Evolutionary conservation across 192 early-diverging fungal genomes (phyloP), one percentile per base, ranked within the genome.

Genomic region (Backusella liffmaniae): DNA sequence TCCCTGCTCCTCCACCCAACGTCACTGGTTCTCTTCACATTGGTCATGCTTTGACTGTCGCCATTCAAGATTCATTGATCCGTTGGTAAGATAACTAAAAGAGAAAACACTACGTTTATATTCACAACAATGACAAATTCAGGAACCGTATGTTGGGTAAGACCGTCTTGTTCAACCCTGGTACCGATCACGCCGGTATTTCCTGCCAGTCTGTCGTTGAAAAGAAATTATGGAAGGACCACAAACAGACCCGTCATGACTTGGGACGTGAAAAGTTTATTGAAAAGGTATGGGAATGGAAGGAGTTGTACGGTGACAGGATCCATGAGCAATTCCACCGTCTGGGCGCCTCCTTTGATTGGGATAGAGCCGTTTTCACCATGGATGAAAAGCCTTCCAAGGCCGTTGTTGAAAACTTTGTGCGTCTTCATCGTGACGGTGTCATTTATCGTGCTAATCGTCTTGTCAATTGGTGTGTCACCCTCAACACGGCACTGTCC

Each of bases 1-100:
- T 99, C 76, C 91, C 96, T n/a, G 91, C 94, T 15, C 98, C 97
- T 13, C 98, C 98, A 78, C 98, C 98, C n/a, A 99, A 99, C 82
- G 94, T 99, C 53, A 99, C 98, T 21, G 98, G 98, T 73, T 90
- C 91, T 70, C 91, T 99, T 66, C 97, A 99, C 78, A 91, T 97
- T 76, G 94, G 98, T 26, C 98, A 99, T 77, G 96, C 93, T 8
- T 84, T 99, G 77, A 96, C 95, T 65, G 90, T 95, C 76, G 85
- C 97, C 44, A 98, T 99, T 79, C 95, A 98, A 85, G 98, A 99
- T 84, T 80, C 91, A 53, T 86, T 99, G 80, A 86, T 92, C 30
- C 93, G 98, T 75, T 99, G 96, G 96, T 92, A 80, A 70, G 65
- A 49, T 12, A 32, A 26, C 2, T 51, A 15, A 34, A n/a, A 21